Evolutionary conservation across 2,329 filamentous ascomycete genomes (phyloP), one percentile per base, ranked within the genome.

Genomic region (Alternaria sp.): DNA sequence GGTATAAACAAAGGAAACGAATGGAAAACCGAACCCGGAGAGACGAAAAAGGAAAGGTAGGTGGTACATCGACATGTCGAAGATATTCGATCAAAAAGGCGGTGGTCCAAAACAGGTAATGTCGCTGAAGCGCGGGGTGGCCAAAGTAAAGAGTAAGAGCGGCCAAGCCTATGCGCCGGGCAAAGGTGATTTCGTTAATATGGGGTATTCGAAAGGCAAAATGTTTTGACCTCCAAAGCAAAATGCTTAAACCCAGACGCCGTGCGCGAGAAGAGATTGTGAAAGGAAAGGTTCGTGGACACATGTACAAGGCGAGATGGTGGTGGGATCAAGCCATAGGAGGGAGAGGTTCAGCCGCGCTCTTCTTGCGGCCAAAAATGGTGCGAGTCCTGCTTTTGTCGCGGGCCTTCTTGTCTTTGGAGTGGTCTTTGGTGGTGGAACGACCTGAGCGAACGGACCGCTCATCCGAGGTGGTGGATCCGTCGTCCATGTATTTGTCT

Each of bases 371-470:
- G 66, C 89, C 86, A 79, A 95, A 95, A 72, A 95, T 90, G 65
- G 87, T 88, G 70, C 92, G 86, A 3, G 90, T 89, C 66, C 90
- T 89, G 26, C 91, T 93, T 81, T 94, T 95, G 81, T 91, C 92
- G 64, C 91, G 87, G 44, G 84, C 75, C 77, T 92, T 92, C 79
- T 91, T 92, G 52, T 78, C 74, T 11, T 13, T 13, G 3, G 75
- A 71, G n/a, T 69, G 68, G 51, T 78, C 76, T 54, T 80, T 81
- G 61, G 77, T 80, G 8, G 67, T 51, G 6, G 78, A 76, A 85
- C 86, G 66, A 83, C 84, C 68, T 81, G 84, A 62, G 79, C 79
- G 62, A 81, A 84, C 66, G 81, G 85, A 64, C 80, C 79, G 60
- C 81, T 75, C 69, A 62, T 80, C 77, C 8, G 75, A 74, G 9